phyloP scores from a whole-genome alignment of 139 green algal genomes.

The Coelastrella sp. region DNA sequence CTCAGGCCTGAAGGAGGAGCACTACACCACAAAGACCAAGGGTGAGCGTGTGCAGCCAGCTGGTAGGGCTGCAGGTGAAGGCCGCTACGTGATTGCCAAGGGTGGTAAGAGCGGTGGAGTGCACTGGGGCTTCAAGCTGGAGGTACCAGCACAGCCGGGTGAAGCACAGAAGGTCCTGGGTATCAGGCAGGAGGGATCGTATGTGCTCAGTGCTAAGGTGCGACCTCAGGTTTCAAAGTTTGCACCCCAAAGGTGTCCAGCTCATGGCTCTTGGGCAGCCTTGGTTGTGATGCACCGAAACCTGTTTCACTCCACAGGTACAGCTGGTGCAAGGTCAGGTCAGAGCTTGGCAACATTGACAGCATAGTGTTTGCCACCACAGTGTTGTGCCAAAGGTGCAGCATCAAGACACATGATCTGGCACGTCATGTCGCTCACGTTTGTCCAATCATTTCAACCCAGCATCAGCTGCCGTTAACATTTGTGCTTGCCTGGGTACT shows the following conservation, averaged over 20 bases:
- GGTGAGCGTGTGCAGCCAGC: conserved; percentile 39
- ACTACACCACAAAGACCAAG: conserved; percentile 31
- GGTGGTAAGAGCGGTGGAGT: background rate
- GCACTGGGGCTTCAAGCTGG: conserved; percentile 45
- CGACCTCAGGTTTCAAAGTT: background rate
- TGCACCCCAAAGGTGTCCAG: background rate
- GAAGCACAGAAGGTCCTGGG: conserved; percentile 29
- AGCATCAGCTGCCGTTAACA: too few species aligned
- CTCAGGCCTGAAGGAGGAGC: background rate
- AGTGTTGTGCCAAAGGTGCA: too few species aligned
- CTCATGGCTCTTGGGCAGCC: background rate
- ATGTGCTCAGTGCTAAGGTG: conserved; percentile 45
- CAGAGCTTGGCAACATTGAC: too few species aligned
- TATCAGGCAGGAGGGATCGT: conserved; percentile 34
- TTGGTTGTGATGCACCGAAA: background rate
- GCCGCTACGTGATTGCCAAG: conserved; percentile 37
- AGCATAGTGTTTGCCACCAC: too few species aligned
- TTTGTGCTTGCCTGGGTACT: too few species aligned
- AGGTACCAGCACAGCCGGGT: conserved; percentile 2
- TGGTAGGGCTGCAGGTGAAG: conserved; percentile 9
- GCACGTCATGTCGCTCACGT: too few species aligned
- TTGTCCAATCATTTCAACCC: too few species aligned
- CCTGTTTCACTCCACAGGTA: background rate
- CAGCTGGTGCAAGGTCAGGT: too few species aligned
- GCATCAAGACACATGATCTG: too few species aligned